Evolutionary conservation across 805 yeast species (phyloP), one percentile per base, ranked within the genome.

Genomic region (Zygoascus flipseniorum): DNA sequence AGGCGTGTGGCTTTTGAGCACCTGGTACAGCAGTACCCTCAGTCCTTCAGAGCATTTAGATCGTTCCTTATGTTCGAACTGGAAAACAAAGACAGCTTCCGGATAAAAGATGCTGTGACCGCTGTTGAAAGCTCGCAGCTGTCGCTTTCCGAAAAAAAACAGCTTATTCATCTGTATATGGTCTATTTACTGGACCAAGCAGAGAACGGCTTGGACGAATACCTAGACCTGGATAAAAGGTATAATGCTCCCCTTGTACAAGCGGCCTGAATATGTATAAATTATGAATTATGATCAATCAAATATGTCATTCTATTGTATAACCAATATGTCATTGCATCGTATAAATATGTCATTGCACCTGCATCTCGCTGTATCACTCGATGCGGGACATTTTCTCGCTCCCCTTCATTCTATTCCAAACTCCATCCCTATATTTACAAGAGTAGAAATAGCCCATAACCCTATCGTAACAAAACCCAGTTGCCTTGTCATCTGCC

Each of bases 391-490:
- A 14, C 42, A 4, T 16, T 14, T 37, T 3, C 8, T 16, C 5
- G 5, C 8, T 37, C 8, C 42, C 42, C 42, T 18, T 42, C 45
- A 42, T 18, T 42, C 20, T 13, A 42, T 42, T n/a, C 13, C 20
- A 11, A 44, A 13, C 32, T 59, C 62, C 6, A 62, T 47, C 16
- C 53, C 43, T 20, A 62, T 51, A 43, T 68, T 72, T 23, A 70
- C 53, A 6, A 57, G 28, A 0, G 79, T 73, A 5, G 76, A 74
- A 6, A 67, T 23, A 8, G 62, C 52, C 82, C 82, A 79, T 5
- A 73, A 54, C 1, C 63, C 47, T 14, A 79, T 67, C 62, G 74
- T 68, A 9, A 65, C 51, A 5, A 60, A 16, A 0, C 83, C 83
- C 6, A 71, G 65, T 16, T 55, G 32, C 35, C 72, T 57, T 16